Evolutionary conservation across 75 land plant species (phyloP).

Genomic region (Adiantum capillusveneris): DNA sequence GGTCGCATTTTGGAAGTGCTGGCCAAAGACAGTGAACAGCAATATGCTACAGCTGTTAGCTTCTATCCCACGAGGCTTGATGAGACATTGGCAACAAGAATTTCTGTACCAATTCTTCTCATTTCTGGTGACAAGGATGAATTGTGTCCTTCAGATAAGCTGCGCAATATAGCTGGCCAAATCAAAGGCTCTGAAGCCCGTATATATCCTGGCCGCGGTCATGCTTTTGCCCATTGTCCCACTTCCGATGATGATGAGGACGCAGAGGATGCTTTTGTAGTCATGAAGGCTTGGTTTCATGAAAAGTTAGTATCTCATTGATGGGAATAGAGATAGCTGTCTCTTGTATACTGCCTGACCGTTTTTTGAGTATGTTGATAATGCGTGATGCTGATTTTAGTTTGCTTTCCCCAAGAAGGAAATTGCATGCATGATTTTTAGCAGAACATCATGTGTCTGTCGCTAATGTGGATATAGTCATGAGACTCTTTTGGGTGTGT

Average conservation of each 20-base stretch:
- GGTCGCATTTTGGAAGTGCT: conserved; percentile 48
- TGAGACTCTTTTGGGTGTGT: too few relatives aligned
- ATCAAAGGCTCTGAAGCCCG: conserved; percentile 35
- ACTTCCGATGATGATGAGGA: conserved; percentile 66
- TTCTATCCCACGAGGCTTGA: conserved; percentile 72
- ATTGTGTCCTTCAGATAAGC: conserved; percentile 35
- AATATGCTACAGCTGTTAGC: conserved; percentile 57
- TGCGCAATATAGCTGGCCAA: conserved; percentile 34
- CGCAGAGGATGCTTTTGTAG: conserved; percentile 67
- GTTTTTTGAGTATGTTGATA: too few relatives aligned
- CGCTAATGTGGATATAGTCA: too few relatives aligned
- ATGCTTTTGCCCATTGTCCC: conserved; percentile 76
- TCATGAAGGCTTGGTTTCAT: conserved; percentile 70
- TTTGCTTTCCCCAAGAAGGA: too few relatives aligned
- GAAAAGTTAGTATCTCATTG: conserved; percentile 25
- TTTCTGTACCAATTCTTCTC: conserved; percentile 63
- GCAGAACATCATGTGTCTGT: too few relatives aligned
- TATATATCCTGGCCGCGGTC: conserved; percentile 63
- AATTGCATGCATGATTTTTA: too few relatives aligned
- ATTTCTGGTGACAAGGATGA: conserved; percentile 70
- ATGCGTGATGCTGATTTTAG: too few relatives aligned
- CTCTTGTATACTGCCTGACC: too few relatives aligned
- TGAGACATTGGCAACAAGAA: conserved; percentile 26
- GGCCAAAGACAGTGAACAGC: conserved; percentile 30
- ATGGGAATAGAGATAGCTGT: too few relatives aligned